Base-by-base conservation (phyloP, 2,329 filamentous ascomycete species). In the Diaporthe batatas region DNA sequence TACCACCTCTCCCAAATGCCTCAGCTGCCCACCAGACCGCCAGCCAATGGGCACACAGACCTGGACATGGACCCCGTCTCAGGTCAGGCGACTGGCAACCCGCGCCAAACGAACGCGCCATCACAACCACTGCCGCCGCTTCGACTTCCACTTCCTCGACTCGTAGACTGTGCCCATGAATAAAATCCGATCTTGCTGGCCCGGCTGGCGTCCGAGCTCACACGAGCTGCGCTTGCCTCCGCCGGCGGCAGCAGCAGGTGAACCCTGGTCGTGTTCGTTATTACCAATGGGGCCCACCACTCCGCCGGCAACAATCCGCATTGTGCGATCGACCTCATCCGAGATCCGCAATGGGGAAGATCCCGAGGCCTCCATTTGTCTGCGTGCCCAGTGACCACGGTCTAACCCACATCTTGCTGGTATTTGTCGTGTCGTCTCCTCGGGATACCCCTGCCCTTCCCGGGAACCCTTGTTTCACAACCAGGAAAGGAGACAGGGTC, bases 301-400 rank as follows among this genome's bases (percentile, higher is more conserved):
- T 53, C 62, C 62, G 44, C 62, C 47, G 44, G 44, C 62, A 36
- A 39, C 44, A 21, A 14, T 36, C 32, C 29, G 44, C 44, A 16
- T 25, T 65, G 62, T 51, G 62, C 62, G 62, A 65, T 65, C 62
- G 62, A 39, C 62, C 29, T 65, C 18, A 65, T 65, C 62, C 62
- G 62, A 65, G 62, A 65, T 51, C 62, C 62, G 62, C 62, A 65
- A 51, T 65, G 62, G 62, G 59, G 62, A 65, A 65, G 6, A 36
- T 23, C 62, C 62, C 62, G 62, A 65, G 62, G 62, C 62, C 62
- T 65, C 62, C 62, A 65, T 62, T 44, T 62, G 54, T n/a, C 42
- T 62, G 16, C 11, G 16, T 62, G 36, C 58, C 58, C 58, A 62
- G 29, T 29, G 29, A 2, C 29, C 29, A 29, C 42, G 58, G 21